Conservation (phyloP, 495 filamentous ascomycete genomes). For the Coniosporium apollinis region DNA sequence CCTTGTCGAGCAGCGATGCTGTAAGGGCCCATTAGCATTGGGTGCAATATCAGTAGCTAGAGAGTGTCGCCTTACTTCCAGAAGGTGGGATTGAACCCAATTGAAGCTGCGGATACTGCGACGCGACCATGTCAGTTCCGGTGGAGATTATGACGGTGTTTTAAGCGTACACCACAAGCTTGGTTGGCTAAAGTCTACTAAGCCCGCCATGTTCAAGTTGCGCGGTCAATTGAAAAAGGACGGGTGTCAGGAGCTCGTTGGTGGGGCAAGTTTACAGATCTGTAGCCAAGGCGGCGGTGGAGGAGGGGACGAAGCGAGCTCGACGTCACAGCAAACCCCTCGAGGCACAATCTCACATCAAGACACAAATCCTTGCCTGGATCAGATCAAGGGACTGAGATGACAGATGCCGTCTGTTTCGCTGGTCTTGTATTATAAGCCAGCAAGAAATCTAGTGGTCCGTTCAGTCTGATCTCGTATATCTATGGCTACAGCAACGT, state of each 20-base stretch:
- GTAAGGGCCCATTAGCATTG: too few species aligned
- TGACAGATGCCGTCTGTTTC: too few species aligned
- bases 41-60: conserved; percentile 10
- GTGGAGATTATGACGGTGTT: neutral
- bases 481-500: neutral
- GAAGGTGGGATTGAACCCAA: conserved; percentile 62
- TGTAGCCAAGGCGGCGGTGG: too few species aligned
- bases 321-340: neutral
- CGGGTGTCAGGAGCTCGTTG: too few species aligned
- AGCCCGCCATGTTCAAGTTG: conserved; percentile 2
- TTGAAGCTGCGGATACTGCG: conserved; percentile 46
- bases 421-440: neutral
- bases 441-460: neutral
- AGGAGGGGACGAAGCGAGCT: neutral
- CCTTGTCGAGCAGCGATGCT: conserved; percentile 54
- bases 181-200: conserved; percentile 45
- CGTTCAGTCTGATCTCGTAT: neutral
- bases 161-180: conserved; percentile 39
- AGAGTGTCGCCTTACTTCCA: conserved; percentile 46
- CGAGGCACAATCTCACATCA: neutral
- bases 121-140: conserved; percentile 1
- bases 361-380: neutral
- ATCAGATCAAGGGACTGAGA: neutral
- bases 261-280: too few species aligned
- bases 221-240: neutral